These are phyloP conservation scores for Aspergillus japonicus DNA, from an alignment of 2,329 filamentous ascomycete species.

Conservation along the genomic window DNA sequence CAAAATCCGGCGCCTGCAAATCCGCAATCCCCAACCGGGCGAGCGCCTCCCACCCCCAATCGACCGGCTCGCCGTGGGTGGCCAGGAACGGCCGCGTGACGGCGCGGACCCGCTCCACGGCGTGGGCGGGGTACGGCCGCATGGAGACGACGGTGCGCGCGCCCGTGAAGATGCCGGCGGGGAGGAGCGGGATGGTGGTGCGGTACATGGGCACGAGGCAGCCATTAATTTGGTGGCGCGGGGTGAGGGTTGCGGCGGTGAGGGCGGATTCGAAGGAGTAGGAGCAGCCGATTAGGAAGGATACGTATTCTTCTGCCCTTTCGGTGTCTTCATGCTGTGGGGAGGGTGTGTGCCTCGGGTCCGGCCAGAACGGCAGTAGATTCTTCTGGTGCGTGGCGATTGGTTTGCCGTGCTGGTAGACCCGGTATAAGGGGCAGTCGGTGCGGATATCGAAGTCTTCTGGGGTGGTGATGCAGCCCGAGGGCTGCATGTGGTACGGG, in stretches of 20 bases:
- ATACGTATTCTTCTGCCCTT: slow-evolving; percentile 51
- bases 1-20: slow-evolving; percentile 57
- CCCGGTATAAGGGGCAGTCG: slow-evolving; percentile 59
- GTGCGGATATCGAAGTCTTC: slow-evolving; percentile 55
- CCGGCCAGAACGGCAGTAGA: slow-evolving; percentile 54
- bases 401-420: slow-evolving; percentile 54
- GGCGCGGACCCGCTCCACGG: slow-evolving; percentile 54
- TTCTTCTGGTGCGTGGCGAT: slow-evolving; percentile 38
- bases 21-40: slow-evolving; percentile 55
- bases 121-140: slow-evolving; percentile 54
- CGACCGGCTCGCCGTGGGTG: slow-evolving; percentile 65
- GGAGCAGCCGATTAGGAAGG: slow-evolving; percentile 63
- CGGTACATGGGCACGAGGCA: slow-evolving; percentile 63
- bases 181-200: slow-evolving; percentile 55
- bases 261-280: slow-evolving; percentile 64
- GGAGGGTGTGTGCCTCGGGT: slow-evolving; percentile 6
- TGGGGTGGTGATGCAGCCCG: slow-evolving; percentile 21
- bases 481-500: slow-evolving; percentile 19
- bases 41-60: slow-evolving; percentile 63
- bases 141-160: slow-evolving; percentile 62
- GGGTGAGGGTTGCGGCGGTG: slow-evolving; percentile 48
- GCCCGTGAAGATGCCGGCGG: slow-evolving; percentile 58
- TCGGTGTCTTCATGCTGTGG: slow-evolving; percentile 29
- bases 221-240: slow-evolving; percentile 50
- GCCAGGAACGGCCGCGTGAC: slow-evolving; percentile 56